Evolutionary conservation across 345 rosid species (phyloP), one percentile per base, ranked within the genome.

Genomic region (Atalantia buxifolia): DNA sequence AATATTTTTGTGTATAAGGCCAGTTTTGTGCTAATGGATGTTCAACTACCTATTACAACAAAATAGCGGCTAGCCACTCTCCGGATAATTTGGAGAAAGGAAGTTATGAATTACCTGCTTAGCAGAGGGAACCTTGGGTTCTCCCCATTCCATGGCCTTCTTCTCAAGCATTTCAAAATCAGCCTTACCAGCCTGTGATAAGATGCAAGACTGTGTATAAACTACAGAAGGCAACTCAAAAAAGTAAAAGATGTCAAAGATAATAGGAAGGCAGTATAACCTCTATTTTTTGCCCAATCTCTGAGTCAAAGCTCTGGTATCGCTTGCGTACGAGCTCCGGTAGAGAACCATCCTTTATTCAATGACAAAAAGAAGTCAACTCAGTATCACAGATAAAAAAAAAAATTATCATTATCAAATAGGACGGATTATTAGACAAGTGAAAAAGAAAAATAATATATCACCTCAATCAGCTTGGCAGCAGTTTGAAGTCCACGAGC

Each of bases 401-500:
- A 16, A 25, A 40, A 57, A 30, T 21, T 6, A 7, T 27, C 10
- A 21, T 33, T 9, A 19, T 6, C 36, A 12, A 57, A 24, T 22
- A 6, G 4, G 16, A 31, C 53, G 14, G 10, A 28, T 6, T 10
- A 45, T 16, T 28, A 45, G 31, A 77, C 38, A 53, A 50, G 7
- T 62, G 24, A 71, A 66, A n/a, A 65, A n/a, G 5, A 53, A 42
- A 5, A 28, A 48, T 12, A 73, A 66, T 59, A 24, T 69, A 76
- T 77, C 67, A 93, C 98, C 92, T 94, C 90, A 80, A 94, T 88
- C 80, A 94, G 79, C 81, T 89, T 94, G 66, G 86, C 98, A 38
- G 94, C 97, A 80, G 88, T 96, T 77, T 90, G 89, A 28, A 96
- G 85, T 64, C 99, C 99, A 45, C 97, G 93, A 66, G 97, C 98